Evolutionary conservation across 306 rosid genomes (phyloP).

Genomic region (Cajanus cajan): DNA sequence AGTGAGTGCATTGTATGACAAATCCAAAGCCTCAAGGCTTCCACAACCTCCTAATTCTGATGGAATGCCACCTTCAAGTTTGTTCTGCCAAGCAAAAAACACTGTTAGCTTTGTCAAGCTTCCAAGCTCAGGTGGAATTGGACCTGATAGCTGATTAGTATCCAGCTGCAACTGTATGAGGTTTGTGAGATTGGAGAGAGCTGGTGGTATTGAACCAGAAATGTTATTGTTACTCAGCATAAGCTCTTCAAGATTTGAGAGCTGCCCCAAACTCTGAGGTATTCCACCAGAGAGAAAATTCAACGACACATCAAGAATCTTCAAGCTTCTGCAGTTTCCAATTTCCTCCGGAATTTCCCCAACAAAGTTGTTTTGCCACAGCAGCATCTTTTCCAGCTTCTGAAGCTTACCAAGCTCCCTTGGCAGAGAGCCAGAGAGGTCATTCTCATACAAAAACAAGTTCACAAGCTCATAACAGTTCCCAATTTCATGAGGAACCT

Average conservation of each 20-base stretch:
- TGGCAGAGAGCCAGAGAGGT: slow-evolving; percentile 66
- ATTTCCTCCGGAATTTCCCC: slow-evolving; percentile 71
- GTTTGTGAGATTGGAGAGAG: slow-evolving; percentile 56
- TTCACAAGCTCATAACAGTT: slow-evolving; percentile 85
- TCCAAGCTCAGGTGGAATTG: slow-evolving; percentile 71
- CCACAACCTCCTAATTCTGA: slow-evolving; percentile 55
- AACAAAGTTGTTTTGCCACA: slow-evolving; percentile 71
- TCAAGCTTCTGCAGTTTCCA: slow-evolving; percentile 68
- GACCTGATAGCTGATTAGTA: slow-evolving; percentile 69
- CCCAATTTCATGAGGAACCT: slow-evolving; percentile 80
- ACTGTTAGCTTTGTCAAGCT: slow-evolving; percentile 52
- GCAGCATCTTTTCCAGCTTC: slow-evolving; percentile 68
- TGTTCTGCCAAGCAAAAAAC: slow-evolving; percentile 85
- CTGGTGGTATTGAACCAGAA: slow-evolving; percentile 72
- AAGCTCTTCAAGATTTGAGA: slow-evolving; percentile 73
- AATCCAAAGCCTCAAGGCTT: slow-evolving; percentile 73
- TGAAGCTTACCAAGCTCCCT: slow-evolving; percentile 67
- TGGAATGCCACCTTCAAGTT: slow-evolving; percentile 78
- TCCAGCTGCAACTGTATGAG: slow-evolving; percentile 82
- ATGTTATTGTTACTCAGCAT: slow-evolving; percentile 83
- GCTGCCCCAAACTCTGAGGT: slow-evolving; percentile 64
- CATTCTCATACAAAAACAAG: slow-evolving; percentile 70
- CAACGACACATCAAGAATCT: slow-evolving; percentile 64
- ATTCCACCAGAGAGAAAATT: slow-evolving; percentile 71
- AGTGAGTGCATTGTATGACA: slow-evolving; percentile 71